A percentile compares a stretch with the other conserved stretches of the same genome.
Conservation (phyloP, 164 flowering plant genomes). For the Warburgia ugandensis region DNA sequence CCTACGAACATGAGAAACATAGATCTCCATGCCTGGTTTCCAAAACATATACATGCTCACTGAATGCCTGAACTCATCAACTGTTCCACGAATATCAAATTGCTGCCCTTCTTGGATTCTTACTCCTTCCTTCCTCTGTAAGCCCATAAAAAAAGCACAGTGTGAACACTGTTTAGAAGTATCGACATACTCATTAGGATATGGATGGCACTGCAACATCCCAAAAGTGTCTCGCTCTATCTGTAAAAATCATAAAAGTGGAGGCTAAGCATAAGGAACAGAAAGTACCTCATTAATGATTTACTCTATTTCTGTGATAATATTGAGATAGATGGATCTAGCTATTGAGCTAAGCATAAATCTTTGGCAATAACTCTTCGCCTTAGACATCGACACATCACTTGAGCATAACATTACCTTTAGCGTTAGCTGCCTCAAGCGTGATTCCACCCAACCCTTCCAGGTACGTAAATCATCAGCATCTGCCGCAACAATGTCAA, state of each 20-base stretch:
- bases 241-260: conserved; percentile 33
- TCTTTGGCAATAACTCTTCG: background rate
- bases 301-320: no score
- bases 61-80: conserved; percentile 77
- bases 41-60: conserved; percentile 68
- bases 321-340: no score
- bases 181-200: conserved; percentile 74
- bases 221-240: conserved; percentile 89
- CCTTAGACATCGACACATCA: background rate
- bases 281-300: background rate
- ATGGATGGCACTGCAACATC: conserved; percentile 92
- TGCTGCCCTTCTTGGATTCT: conserved; percentile 83
- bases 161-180: conserved; percentile 59
- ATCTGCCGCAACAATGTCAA: conserved; percentile 88
- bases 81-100: conserved; percentile 89
- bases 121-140: conserved; percentile 84
- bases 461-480: conserved; percentile 73
- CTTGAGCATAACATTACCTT: conserved; percentile 45
- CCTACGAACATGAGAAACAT: conserved; percentile 83
- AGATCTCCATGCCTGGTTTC: conserved; percentile 94
- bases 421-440: conserved; percentile 79
- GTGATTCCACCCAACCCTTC: conserved; percentile 99
- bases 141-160: conserved; percentile 89
- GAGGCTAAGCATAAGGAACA: background rate
- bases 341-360: no score